These are phyloP conservation scores for Leucocoprinus birnbaumii DNA, from an alignment of 768 basidiomycete species.

Conservation along the genomic window DNA sequence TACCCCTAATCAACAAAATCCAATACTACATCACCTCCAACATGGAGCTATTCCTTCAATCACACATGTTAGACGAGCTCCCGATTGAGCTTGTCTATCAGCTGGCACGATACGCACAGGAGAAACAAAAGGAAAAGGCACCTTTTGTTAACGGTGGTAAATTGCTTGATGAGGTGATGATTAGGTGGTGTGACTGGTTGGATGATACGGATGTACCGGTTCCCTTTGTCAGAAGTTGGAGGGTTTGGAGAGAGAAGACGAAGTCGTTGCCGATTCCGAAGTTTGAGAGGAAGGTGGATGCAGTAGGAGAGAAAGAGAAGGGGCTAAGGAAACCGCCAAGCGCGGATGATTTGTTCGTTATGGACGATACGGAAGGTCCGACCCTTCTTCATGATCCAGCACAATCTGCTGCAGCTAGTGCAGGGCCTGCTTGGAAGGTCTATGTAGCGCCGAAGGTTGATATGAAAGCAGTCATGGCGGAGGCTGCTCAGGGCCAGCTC, in stretches of 20 bases:
- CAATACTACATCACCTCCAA: constrained; percentile 81
- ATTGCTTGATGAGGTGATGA: constrained; percentile 53
- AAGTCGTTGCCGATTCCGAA: constrained; percentile 15
- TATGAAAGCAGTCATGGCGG: constrained; percentile 85
- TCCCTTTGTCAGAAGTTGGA: constrained; percentile 38
- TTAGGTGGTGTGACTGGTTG: constrained; percentile 70
- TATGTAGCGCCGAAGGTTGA: constrained; percentile 60
- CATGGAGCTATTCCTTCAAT: constrained; percentile 85
- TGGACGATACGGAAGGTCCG: constrained; percentile 67
- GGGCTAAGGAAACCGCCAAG: constrained; percentile 25
- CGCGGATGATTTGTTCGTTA: constrained; percentile 73
- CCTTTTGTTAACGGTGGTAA: constrained; percentile 59
- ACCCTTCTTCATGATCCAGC: constrained; percentile 2
- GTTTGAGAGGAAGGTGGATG: background rate
- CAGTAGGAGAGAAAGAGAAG: background rate
- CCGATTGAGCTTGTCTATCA: constrained; percentile 61
- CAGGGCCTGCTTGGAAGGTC: constrained; percentile 48
- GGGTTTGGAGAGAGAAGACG: constrained; percentile 13
- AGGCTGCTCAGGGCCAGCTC: constrained; percentile 41
- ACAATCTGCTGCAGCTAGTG: constrained; percentile 1
- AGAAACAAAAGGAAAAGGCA: constrained; percentile 61
- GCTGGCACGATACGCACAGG: constrained; percentile 55
- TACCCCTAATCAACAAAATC: constrained; percentile 63
- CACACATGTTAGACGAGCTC: constrained; percentile 75
- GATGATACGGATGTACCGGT: constrained; percentile 63